A percentile compares a stretch with the other conserved stretches of the same genome.
phyloP scores from a whole-genome alignment of 225 moss, liverwort and hornwort genomes.

The Pseudisothecium myosuroides region DNA sequence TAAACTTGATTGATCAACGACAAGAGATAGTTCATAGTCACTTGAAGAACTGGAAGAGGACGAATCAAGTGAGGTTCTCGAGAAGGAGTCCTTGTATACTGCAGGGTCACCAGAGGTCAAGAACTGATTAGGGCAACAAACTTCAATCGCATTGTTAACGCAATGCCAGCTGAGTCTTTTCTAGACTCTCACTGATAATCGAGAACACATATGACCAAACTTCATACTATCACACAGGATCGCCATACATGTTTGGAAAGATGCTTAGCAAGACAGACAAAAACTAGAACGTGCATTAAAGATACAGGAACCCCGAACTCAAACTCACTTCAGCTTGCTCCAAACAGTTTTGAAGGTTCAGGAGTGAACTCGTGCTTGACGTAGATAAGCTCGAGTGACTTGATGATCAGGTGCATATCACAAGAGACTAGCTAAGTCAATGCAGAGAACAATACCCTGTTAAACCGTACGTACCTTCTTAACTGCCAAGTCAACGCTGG shows the following conservation, averaged over 20 bases:
- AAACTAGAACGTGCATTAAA: background rate
- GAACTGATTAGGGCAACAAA: background rate
- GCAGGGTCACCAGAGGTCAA: constrained; percentile 16
- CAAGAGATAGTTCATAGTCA: constrained; percentile 68
- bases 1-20: constrained; percentile 63
- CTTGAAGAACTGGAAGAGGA: constrained; percentile 68
- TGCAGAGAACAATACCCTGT: background rate
- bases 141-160: background rate
- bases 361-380: background rate
- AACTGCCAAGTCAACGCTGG: constrained; percentile 71
- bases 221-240: background rate
- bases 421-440: background rate
- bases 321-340: background rate
- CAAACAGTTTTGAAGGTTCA: background rate
- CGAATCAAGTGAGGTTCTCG: constrained; percentile 85
- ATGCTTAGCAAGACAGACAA: background rate
- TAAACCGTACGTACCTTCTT: constrained; percentile 60
- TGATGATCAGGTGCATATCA: background rate
- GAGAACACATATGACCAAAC: background rate
- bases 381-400: background rate
- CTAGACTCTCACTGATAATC: background rate
- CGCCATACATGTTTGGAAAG: background rate
- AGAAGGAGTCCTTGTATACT: constrained; percentile 97
- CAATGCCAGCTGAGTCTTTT: background rate
- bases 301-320: background rate